These are phyloP conservation scores for Vanderwaltozyma verrucispora DNA, from an alignment of 805 yeast genomes.

Conservation along the genomic window DNA sequence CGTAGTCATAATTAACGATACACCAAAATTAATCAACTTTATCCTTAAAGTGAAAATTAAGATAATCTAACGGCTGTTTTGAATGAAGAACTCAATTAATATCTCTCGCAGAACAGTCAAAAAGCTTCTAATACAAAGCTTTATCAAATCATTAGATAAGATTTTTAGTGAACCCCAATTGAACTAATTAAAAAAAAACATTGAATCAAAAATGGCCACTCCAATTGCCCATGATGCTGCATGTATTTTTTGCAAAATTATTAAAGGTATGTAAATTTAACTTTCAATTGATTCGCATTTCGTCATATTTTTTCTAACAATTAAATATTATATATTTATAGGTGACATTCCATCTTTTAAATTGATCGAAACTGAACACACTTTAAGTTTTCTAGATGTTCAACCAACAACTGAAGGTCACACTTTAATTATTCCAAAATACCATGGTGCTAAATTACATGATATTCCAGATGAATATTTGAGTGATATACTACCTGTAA, in stretches of 20 bases:
- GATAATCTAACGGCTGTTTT: too few relatives aligned
- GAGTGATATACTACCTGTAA: conserved; percentile 76
- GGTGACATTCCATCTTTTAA: conserved; percentile 95
- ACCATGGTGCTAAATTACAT: conserved; percentile 89
- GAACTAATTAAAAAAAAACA: too few relatives aligned
- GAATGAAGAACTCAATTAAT: too few relatives aligned
- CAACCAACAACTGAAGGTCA: conserved; percentile 90
- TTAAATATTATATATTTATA: conserved; percentile 10
- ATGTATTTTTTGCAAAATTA: conserved; percentile 89
- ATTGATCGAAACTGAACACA: conserved; percentile 70
- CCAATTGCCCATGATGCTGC: conserved; percentile 36
- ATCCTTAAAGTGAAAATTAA: too few relatives aligned
- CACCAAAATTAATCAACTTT: too few relatives aligned
- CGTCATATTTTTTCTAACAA: background rate
- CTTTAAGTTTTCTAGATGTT: conserved; percentile 83
- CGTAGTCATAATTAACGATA: too few relatives aligned
- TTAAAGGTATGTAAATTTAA: conserved; percentile 66
- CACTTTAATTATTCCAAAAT: conserved; percentile 81
- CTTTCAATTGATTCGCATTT: too few relatives aligned
- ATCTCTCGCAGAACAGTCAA: too few relatives aligned
- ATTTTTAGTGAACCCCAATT: too few relatives aligned
- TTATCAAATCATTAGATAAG: too few relatives aligned
- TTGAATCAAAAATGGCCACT: conserved; percentile 19
- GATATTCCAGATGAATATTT: conserved; percentile 86
- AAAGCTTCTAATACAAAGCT: too few relatives aligned